Base-by-base conservation (phyloP, 768 basidiomycete genomes). In the Infundibulicybe gibba region DNA sequence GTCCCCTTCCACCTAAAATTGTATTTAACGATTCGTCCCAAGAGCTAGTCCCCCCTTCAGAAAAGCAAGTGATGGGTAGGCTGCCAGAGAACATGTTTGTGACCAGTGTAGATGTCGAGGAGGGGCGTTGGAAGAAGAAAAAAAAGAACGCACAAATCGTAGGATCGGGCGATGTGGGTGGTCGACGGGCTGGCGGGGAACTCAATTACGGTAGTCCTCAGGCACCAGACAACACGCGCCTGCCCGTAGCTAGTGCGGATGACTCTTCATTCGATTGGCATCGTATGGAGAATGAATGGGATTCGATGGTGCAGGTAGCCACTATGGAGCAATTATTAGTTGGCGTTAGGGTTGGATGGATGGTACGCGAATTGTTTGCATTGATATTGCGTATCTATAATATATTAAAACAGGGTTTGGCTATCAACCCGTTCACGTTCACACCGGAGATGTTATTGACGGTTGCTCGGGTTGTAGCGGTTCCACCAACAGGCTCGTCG, bases 101-200 rank as follows among this genome's bases (percentile, higher is more conserved):
- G 31, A 87, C 86, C 2, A 82, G 80, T 52, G 70, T 88, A 2
- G 83, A 89, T 50, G 83, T 88, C 19, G 85, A 86, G 54, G 75
- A 69, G 19, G 75, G 69, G 1, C 49, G 71, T 55, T 69, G 66
- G 64, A 60, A 47, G 20, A 41, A 37, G 15, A 51, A 55, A 32
- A 68, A 66, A 48, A 63, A 64, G 47, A 74, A 68, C 47, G 62
- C 57, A 39, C 54, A 54, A 32, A 32, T 37, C 38, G 44, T 57
- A 13, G 46, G 52, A 19, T 41, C 48, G 14, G 45, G 50, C 15
- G 45, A 49, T 11, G 25, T 47, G 13, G 35, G 56, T 32, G 52
- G 55, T 30, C 5, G 37, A 19, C 12, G 38, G 46, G 20, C 43
- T 50, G 33, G 39, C 45, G 17, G 40, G 44, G 17, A 40, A 46